Evolutionary conservation across 2,329 filamentous ascomycete genomes (phyloP).

Genomic region (Cordyceps cicadae): DNA sequence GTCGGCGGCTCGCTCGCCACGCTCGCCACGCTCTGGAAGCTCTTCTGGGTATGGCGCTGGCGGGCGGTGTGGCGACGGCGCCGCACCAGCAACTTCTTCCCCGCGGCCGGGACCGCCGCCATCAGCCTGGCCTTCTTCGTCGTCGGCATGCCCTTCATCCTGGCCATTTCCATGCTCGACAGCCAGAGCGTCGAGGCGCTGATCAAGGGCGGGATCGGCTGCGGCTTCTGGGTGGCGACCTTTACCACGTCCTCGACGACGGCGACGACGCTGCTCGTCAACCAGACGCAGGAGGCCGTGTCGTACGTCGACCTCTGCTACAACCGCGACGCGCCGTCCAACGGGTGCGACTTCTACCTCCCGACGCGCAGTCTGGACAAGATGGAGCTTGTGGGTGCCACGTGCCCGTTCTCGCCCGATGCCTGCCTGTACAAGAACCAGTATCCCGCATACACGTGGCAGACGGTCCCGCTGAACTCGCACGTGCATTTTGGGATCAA

Average conservation of each 20-base stretch:
- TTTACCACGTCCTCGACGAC: not conserved
- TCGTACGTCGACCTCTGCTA: constrained; percentile 3
- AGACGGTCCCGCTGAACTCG: not conserved
- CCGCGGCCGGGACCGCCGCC: not conserved
- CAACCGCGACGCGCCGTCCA: not conserved
- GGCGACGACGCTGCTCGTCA: not conserved
- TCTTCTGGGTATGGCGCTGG: not conserved
- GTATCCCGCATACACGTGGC: not conserved
- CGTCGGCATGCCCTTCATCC: not conserved
- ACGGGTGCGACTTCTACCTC: not conserved
- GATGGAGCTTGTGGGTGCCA: not conserved
- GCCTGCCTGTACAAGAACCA: not conserved
- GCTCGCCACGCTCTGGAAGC: not conserved
- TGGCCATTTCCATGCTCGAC: not conserved
- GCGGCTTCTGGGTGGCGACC: not conserved
- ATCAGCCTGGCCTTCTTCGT: not conserved
- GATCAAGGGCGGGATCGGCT: not conserved
- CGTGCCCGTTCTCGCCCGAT: not conserved
- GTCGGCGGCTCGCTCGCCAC: not conserved
- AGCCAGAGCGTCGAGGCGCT: not conserved
- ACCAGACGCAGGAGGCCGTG: not conserved
- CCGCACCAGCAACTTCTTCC: not conserved
- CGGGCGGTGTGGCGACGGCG: not conserved
- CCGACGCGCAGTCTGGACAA: not conserved
- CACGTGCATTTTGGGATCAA: not conserved